phyloP scores from a whole-genome alignment of 345 rosid genomes.

The Geranium brycei region DNA sequence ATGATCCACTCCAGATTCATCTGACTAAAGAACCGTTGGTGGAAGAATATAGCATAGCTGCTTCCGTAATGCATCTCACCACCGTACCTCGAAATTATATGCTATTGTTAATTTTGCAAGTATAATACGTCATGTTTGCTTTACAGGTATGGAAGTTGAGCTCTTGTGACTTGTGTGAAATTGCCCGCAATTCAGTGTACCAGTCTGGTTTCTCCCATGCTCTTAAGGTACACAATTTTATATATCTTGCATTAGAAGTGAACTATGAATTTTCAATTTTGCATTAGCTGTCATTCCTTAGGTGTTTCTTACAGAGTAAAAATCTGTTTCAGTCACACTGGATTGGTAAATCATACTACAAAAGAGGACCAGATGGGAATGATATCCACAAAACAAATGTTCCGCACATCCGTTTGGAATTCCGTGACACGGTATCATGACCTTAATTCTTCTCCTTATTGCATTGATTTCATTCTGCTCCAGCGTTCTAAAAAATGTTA shows the following conservation, averaged over 20 bases:
- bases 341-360: conserved; percentile 88
- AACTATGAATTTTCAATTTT: too few relatives aligned
- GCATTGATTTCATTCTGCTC: not conserved
- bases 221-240: conserved; percentile 44
- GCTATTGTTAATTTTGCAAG: not conserved
- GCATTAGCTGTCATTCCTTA: not conserved
- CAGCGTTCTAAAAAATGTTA: too few relatives aligned
- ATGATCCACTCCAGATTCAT: conserved; percentile 97
- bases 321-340: conserved; percentile 65
- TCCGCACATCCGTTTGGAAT: conserved; percentile 91
- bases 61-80: conserved; percentile 50
- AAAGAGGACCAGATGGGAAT: conserved; percentile 90
- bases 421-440: conserved; percentile 62
- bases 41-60: conserved; percentile 98
- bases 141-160: conserved; percentile 94
- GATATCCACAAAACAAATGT: conserved; percentile 88
- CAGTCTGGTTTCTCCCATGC: conserved; percentile 99
- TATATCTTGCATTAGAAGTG: not conserved
- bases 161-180: conserved; percentile 91
- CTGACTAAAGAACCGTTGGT: conserved; percentile 93
- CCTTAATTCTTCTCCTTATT: not conserved
- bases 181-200: conserved; percentile 96
- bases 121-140: conserved; percentile 1
- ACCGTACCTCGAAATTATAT: not conserved
- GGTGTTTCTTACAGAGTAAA: not conserved